Conservation (phyloP, 805 yeast species). For the Tetrapisispora phaffii region DNA sequence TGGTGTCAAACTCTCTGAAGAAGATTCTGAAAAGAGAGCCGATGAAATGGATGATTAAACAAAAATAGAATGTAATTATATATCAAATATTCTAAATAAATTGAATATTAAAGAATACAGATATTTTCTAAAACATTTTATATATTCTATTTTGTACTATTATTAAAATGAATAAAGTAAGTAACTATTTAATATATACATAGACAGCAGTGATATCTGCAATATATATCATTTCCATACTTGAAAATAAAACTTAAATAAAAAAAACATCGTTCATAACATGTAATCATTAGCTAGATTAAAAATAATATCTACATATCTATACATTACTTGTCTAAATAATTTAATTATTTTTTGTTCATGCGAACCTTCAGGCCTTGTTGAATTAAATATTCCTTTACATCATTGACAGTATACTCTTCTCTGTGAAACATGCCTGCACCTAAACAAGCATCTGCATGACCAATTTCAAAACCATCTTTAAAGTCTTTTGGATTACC, state of each 20-base stretch:
- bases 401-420: slow-evolving; percentile 79
- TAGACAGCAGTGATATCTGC: too few relatives aligned
- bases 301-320: too few relatives aligned
- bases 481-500: slow-evolving; percentile 86
- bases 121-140: background rate
- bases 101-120: slow-evolving; percentile 25
- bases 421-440: slow-evolving; percentile 98
- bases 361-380: slow-evolving; percentile 67
- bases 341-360: slow-evolving; percentile 27
- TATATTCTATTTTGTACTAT: too few relatives aligned
- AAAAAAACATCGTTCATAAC: too few relatives aligned
- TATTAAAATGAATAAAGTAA: too few relatives aligned
- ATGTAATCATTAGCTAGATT: too few relatives aligned
- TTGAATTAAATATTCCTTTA: slow-evolving; percentile 54
- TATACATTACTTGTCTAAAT: background rate
- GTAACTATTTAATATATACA: too few relatives aligned
- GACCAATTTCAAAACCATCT: slow-evolving; percentile 73
- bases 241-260: too few relatives aligned
- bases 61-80: background rate
- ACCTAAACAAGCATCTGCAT: slow-evolving; percentile 93
- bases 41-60: slow-evolving; percentile 46
- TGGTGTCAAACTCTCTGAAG: slow-evolving; percentile 43
- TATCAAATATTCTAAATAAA: background rate
- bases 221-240: too few relatives aligned
- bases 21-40: slow-evolving; percentile 35